Conservation (phyloP, 345 rosid species). For the Hibiscus trionum region DNA sequence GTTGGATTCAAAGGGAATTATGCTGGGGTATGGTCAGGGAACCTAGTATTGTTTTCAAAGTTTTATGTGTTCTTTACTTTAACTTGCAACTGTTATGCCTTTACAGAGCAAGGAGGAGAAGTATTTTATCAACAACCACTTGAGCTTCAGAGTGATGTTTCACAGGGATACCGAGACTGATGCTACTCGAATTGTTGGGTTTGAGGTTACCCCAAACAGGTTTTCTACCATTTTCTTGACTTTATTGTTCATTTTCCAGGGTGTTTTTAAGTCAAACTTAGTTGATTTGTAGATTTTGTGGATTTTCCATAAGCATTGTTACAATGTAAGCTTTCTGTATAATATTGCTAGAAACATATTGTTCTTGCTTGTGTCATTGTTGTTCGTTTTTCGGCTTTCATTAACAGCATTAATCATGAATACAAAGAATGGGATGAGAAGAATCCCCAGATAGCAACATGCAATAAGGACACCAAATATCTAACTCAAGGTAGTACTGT, state of each 20-base stretch:
- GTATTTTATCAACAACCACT: constrained; percentile 86
- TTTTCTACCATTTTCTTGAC: constrained; percentile 17
- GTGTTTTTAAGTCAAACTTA: neutral
- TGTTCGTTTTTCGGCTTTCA: constrained; percentile 9
- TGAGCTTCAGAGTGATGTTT: constrained; percentile 90
- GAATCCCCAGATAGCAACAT: constrained; percentile 78
- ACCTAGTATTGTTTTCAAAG: too few relatives aligned
- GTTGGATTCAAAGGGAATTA: too few relatives aligned
- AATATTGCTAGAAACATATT: too few relatives aligned
- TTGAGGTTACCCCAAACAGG: constrained; percentile 95
- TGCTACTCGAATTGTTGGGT: constrained; percentile 89
- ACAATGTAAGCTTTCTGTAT: too few relatives aligned
- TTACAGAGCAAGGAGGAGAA: constrained; percentile 34
- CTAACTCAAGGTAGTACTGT: constrained; percentile 78
- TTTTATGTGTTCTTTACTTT: too few relatives aligned
- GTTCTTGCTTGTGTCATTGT: neutral
- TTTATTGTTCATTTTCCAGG: neutral
- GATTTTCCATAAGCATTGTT: neutral
- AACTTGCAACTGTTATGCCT: too few relatives aligned
- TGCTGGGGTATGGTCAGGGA: too few relatives aligned
- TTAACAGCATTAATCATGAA: constrained; percentile 77
- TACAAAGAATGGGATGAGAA: constrained; percentile 86
- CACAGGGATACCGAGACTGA: constrained; percentile 79
- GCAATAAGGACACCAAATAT: constrained; percentile 85
- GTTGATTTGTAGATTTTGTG: neutral